Conservation (phyloP, 441 rosid genomes). For the Brassica hybrid region DNA sequence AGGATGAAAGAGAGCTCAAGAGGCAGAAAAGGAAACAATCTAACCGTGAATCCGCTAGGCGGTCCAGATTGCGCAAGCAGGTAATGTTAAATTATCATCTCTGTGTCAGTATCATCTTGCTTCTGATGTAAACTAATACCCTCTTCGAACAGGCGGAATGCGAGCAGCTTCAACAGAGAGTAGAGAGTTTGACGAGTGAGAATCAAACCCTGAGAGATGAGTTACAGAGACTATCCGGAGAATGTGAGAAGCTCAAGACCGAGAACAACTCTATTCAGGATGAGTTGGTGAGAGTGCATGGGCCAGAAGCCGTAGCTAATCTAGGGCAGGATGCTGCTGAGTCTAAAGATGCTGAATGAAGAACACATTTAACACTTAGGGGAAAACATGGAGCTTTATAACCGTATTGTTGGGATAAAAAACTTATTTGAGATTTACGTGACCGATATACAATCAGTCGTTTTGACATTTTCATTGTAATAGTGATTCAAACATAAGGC, state of each 20-base stretch:
- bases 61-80: constrained; percentile 86
- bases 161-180: constrained; percentile 84
- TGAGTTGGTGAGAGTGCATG: constrained; percentile 68
- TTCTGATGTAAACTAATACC: not conserved
- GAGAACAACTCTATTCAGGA: constrained; percentile 92
- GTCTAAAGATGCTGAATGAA: constrained; percentile 48
- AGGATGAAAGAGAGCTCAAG: constrained; percentile 82
- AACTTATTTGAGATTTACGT: constrained; percentile 37
- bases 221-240: constrained; percentile 77
- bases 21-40: constrained; percentile 81
- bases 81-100: constrained; percentile 35
- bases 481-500: constrained; percentile 36
- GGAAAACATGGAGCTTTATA: constrained; percentile 8
- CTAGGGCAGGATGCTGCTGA: constrained; percentile 37
- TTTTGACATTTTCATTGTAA: constrained; percentile 44
- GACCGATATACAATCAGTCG: constrained; percentile 46
- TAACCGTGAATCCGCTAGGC: constrained; percentile 77
- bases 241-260: constrained; percentile 84
- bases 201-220: constrained; percentile 76
- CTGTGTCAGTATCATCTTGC: not conserved
- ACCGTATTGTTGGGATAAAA: constrained; percentile 27
- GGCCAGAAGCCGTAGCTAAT: constrained; percentile 35
- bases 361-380: constrained; percentile 46
- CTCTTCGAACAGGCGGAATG: constrained; percentile 73
- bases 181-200: constrained; percentile 69